Evolutionary conservation across 495 filamentous ascomycete genomes (phyloP).

Genomic region (Xylaria acuta): DNA sequence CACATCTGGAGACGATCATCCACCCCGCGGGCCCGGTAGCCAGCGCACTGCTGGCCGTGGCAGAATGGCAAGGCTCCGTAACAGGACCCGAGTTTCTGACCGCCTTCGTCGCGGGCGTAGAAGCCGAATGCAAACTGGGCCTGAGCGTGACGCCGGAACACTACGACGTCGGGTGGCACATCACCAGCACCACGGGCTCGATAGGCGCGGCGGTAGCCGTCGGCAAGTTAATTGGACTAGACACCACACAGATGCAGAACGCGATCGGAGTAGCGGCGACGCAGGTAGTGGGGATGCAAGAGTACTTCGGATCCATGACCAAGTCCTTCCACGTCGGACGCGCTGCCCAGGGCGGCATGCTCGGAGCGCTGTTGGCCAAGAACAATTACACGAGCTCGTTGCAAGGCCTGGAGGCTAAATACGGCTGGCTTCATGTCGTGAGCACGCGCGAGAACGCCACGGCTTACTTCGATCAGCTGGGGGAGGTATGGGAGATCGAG

Average conservation of each 20-base stretch:
- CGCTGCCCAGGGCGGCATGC: constrained; percentile 57
- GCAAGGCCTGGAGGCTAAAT: constrained; percentile 57
- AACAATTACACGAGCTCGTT: constrained; percentile 56
- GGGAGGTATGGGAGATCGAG: constrained; percentile 56
- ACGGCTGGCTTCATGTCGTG: constrained; percentile 62
- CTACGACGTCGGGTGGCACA: constrained; percentile 64
- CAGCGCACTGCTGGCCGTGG: constrained; percentile 54
- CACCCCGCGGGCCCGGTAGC: constrained; percentile 61
- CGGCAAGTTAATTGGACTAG: constrained; percentile 50
- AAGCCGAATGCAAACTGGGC: constrained; percentile 58
- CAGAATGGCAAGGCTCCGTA: constrained; percentile 46
- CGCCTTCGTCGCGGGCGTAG: constrained; percentile 60
- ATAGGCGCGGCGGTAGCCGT: constrained; percentile 60
- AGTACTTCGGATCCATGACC: constrained; percentile 62
- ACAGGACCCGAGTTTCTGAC: constrained; percentile 54
- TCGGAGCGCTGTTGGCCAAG: constrained; percentile 56
- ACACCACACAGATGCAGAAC: constrained; percentile 49
- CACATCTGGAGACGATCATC: constrained; percentile 62
- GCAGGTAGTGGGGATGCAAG: constrained; percentile 58
- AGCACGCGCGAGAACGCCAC: constrained; percentile 43
- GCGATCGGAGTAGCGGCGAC: constrained; percentile 60
- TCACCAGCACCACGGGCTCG: constrained; percentile 58
- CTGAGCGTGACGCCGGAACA: constrained; percentile 59
- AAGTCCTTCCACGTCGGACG: constrained; percentile 62
- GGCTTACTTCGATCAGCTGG: constrained; percentile 43